Evolutionary conservation across 208 protist species (phyloP), one percentile per base, ranked within the genome.

Genomic region (Crithidia acanthocephali): DNA sequence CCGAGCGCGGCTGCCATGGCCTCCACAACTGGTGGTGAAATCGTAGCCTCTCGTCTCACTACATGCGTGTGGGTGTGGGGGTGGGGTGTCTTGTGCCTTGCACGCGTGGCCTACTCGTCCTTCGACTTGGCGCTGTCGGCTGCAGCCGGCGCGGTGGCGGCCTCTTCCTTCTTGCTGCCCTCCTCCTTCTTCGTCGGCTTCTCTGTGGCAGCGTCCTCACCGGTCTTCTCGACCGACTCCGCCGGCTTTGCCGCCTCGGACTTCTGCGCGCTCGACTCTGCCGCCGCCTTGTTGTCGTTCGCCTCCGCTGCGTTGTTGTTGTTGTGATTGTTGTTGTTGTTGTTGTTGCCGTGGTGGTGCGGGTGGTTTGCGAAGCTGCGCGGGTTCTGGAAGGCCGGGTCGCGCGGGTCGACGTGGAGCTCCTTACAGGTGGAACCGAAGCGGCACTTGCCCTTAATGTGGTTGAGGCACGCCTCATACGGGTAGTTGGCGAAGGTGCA

Each of bases 361-460:
- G 45, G 65, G 58, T 74, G 69, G 56, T 82, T 80, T 22, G 79
- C 75, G 72, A 63, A 79, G 74, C 84, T 90, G 74, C 74, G 70
- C n/a, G 69, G 20, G 60, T 90, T 92, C 53, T 84, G 78, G 67
- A 79, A 90, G 45, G 65, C 72, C 18, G 83, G 81, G 59, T 89
- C 80, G 28, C 76, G 67, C 13, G 79, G 70, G 64, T 86, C 87
- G 25, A 96, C 91, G 79, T 96, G 91, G 22, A 94, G 76, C 72
- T 96, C 91, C 76, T 96, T 94, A 80, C 91, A 96, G 30, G 84
- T 78, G 23, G 79, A 55, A 7, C 89, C 87, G 70, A 94, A 94
- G 71, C 89, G 91, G 67, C 91, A 96, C 76, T 96, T 96, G 28
- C 91, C 91, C 74, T 96, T 96, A 60, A 96, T 94, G 77, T 91